These are phyloP conservation scores for Hypomontagnella monticulosa DNA, from an alignment of 495 filamentous ascomycete genomes.

Conservation along the genomic window DNA sequence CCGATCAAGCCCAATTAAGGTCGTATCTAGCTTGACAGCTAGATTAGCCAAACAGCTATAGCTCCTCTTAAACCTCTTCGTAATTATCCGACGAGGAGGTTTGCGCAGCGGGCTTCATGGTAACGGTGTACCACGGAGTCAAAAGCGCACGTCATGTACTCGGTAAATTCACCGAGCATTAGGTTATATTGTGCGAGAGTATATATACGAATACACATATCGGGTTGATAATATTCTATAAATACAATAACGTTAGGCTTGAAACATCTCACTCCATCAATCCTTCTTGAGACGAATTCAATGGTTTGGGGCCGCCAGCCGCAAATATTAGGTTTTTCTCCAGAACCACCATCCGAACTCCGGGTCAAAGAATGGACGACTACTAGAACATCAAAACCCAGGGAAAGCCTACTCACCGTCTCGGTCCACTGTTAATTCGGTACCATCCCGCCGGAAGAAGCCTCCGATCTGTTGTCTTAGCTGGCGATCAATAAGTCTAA, in stretches of 20 bases:
- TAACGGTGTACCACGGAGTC: conserved; percentile 2
- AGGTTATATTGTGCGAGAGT: background rate
- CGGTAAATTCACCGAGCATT: background rate
- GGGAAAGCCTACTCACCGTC: too few species aligned
- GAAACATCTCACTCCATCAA: background rate
- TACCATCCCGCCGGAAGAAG: too few species aligned
- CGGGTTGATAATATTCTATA: background rate
- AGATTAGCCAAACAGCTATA: background rate
- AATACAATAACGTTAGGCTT: background rate
- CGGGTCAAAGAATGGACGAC: background rate
- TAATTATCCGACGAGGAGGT: background rate
- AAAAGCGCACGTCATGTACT: background rate
- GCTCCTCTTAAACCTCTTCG: too few species aligned
- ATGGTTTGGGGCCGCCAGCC: background rate
- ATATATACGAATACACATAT: background rate
- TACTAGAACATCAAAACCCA: too few species aligned
- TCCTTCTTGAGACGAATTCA: background rate
- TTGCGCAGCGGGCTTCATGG: background rate
- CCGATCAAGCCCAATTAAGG: background rate
- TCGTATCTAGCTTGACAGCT: conserved; percentile 3
- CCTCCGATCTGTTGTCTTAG: too few species aligned
- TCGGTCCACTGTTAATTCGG: too few species aligned
- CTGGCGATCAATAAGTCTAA: too few species aligned
- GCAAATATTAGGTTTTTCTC: background rate
- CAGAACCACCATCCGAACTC: background rate